Percentiles rank a stretch among this genome's conserved stretches.
These are phyloP conservation scores for Ceratorhiza oryzae-sativae DNA, from an alignment of 1,284 basidiomycete species.

Conservation along the genomic window DNA sequence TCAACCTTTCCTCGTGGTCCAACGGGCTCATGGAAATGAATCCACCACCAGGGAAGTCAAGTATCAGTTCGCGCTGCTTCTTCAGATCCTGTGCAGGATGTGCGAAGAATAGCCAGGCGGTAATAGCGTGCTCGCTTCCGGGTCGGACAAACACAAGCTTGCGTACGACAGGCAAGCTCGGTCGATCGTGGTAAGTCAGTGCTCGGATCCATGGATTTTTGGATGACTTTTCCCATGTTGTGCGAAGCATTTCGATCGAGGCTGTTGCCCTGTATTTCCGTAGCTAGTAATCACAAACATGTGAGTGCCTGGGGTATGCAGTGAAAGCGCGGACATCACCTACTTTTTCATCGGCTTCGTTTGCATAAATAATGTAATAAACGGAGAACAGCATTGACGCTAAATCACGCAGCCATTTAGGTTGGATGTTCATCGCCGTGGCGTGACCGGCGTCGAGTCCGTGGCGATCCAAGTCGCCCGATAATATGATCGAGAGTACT, in stretches of 20 bases:
- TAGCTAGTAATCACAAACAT: slow-evolving; percentile 60
- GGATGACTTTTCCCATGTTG: slow-evolving; percentile 95
- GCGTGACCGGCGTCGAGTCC: slow-evolving; percentile 98
- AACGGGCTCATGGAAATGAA: slow-evolving; percentile 95
- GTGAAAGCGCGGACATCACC: slow-evolving; percentile 39
- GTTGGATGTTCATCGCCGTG: slow-evolving; percentile 91
- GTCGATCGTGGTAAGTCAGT: slow-evolving; percentile 64
- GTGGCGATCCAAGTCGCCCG: slow-evolving; percentile 96
- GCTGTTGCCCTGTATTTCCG: slow-evolving; percentile 90
- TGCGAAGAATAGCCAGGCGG: slow-evolving; percentile 84
- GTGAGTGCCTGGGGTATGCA: neutral
- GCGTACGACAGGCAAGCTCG: slow-evolving; percentile 68
- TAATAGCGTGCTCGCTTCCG: slow-evolving; percentile 82
- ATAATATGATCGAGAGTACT: slow-evolving; percentile 94
- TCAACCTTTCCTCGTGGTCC: slow-evolving; percentile 94
- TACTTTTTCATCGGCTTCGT: slow-evolving; percentile 94
- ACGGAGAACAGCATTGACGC: slow-evolving; percentile 82
- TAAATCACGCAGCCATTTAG: slow-evolving; percentile 90
- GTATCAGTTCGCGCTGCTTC: slow-evolving; percentile 77
- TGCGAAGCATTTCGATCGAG: slow-evolving; percentile 93
- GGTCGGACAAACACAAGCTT: slow-evolving; percentile 87
- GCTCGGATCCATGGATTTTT: slow-evolving; percentile 74
- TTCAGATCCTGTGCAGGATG: slow-evolving; percentile 72
- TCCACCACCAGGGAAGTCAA: slow-evolving; percentile 95
- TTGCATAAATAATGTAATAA: slow-evolving; percentile 95